Conservation (phyloP, 1,284 basidiomycete genomes). For the Ustilago hordei region DNA sequence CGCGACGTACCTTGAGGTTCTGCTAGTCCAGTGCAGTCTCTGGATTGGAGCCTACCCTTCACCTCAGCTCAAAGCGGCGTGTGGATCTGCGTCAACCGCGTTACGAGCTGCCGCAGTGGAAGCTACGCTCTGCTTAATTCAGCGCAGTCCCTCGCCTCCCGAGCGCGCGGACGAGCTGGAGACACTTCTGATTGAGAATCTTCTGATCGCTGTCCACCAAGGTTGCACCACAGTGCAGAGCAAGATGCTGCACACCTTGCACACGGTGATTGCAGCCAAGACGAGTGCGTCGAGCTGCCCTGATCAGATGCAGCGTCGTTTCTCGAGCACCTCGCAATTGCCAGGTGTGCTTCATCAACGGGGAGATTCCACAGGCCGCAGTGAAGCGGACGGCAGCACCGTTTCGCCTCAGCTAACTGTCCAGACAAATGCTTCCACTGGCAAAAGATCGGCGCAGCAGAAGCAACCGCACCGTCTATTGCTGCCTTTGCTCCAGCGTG, state of each 20-base stretch:
- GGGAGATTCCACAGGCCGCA: conserved; percentile 16
- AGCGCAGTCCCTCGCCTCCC: conserved; percentile 80
- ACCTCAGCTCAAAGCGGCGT: conserved; percentile 5
- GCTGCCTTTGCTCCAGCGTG: conserved; percentile 82
- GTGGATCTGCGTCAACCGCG: conserved; percentile 3
- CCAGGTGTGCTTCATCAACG: conserved; percentile 21
- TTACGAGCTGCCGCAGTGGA: conserved; percentile 82
- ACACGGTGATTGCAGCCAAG: conserved; percentile 74
- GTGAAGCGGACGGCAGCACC: conserved; percentile 9
- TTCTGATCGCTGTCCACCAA: conserved; percentile 79
- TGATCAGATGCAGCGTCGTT: conserved; percentile 17
- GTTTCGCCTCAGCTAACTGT: neutral
- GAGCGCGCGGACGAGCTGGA: conserved; percentile 74
- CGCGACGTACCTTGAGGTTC: conserved; percentile 29
- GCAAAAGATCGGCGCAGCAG: neutral
- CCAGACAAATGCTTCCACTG: conserved; percentile 3
- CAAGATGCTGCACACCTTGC: conserved; percentile 89
- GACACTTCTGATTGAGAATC: conserved; percentile 78
- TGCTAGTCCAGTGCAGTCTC: conserved; percentile 40
- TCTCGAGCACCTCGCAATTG: conserved; percentile 23
- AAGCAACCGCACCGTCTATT: conserved; percentile 74
- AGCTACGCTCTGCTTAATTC: conserved; percentile 82
- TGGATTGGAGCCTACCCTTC: conserved; percentile 40
- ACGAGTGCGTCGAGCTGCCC: conserved; percentile 16
- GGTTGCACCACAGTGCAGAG: conserved; percentile 71